Conservation (phyloP, 352 stramenopile genomes). For the Globisporangium orthogonon region DNA sequence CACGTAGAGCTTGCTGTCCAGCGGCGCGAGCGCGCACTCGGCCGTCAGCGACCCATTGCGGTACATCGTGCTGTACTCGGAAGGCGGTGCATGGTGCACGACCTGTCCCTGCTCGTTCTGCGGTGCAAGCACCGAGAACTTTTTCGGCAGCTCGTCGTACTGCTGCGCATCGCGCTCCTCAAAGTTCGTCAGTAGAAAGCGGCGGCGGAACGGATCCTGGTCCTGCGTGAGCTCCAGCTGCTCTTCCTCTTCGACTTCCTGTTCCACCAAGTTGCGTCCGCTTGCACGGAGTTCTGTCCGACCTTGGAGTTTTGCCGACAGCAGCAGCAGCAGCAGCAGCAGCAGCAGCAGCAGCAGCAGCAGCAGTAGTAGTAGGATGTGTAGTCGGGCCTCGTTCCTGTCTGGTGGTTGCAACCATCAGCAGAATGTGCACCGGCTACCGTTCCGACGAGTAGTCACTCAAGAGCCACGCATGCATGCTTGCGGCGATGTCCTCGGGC, state of each 20-base stretch:
- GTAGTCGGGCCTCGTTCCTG: too few species aligned
- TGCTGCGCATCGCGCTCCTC: constrained; percentile 34
- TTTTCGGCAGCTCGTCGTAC: constrained; percentile 29
- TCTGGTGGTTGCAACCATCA: too few species aligned
- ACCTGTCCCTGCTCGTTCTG: constrained; percentile 11
- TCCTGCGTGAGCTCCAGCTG: constrained; percentile 12
- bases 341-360: too few species aligned
- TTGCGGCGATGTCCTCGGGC: too few species aligned
- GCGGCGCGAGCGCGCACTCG: constrained; percentile 13
- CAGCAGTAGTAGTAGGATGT: too few species aligned
- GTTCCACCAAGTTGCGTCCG: constrained; percentile 5
- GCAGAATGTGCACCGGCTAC: too few species aligned
- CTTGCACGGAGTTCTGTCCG: too few species aligned
- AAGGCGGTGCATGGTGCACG: constrained; percentile 13
- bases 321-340: too few species aligned
- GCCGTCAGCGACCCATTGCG: constrained; percentile 19
- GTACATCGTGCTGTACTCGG: constrained; percentile 43
- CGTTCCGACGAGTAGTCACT: too few species aligned
- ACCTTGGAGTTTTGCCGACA: too few species aligned
- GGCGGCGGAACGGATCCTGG: constrained; percentile 57
- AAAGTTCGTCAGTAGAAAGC: constrained; percentile 49
- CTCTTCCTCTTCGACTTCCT: constrained; percentile 20
- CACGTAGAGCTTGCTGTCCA: constrained; percentile 25
- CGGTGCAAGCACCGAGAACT: constrained; percentile 25
- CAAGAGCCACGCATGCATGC: too few species aligned